A percentile compares a stretch with the other conserved stretches of the same genome.
phyloP scores from a whole-genome alignment of 2,329 filamentous ascomycete genomes.

The Aschersonia sp. region DNA sequence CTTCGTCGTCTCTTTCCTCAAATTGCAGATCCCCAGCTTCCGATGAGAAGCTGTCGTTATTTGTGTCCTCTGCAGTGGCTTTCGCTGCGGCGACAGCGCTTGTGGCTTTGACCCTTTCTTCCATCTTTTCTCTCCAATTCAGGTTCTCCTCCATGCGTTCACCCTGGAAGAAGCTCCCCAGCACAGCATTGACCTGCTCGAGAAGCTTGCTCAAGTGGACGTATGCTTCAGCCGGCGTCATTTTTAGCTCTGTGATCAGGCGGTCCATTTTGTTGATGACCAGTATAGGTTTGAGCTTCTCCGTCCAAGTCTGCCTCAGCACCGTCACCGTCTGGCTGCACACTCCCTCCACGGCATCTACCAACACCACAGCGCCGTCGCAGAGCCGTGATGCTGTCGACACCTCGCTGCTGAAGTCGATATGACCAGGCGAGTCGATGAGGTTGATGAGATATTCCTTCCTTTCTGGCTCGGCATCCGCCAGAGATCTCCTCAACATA shows the following conservation, averaged over 20 bases:
- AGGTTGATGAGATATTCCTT: constrained; percentile 94
- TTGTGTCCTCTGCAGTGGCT: constrained; percentile 19
- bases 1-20: constrained; percentile 87
- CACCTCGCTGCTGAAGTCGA: constrained; percentile 97
- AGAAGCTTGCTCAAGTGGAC: constrained; percentile 76
- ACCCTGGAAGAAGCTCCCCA: constrained; percentile 94
- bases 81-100: constrained; percentile 38
- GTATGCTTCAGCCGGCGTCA: constrained; percentile 83
- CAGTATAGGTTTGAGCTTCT: constrained; percentile 85
- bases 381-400: constrained; percentile 89
- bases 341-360: constrained; percentile 94
- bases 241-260: constrained; percentile 82
- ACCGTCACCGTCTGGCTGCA: constrained; percentile 98
- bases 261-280: constrained; percentile 99
- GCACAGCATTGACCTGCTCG: constrained; percentile 92
- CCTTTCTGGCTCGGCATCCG: constrained; percentile 52
- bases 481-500: constrained; percentile 60
- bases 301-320: constrained; percentile 83
- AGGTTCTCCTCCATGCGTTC: constrained; percentile 98
- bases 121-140: constrained; percentile 86
- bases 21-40: constrained; percentile 53
- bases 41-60: constrained; percentile 32
- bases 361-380: constrained; percentile 84
- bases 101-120: constrained; percentile 65
- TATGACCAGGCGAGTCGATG: constrained; percentile 95